Conservation (phyloP, 768 basidiomycete species). For the Boletus speciosus region DNA sequence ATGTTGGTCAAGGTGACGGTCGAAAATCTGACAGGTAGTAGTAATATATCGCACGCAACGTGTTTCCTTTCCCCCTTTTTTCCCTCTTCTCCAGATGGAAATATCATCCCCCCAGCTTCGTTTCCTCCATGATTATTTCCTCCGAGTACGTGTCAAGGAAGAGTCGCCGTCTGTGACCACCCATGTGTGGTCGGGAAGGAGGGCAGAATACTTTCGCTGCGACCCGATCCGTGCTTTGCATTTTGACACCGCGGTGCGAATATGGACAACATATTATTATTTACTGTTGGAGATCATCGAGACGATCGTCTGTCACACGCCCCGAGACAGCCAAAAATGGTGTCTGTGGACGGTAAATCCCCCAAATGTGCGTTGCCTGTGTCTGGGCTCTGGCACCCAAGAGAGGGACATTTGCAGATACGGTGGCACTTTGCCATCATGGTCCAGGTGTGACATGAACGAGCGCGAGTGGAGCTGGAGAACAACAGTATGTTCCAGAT, state of each 20-base stretch:
- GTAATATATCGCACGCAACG: conserved; percentile 16
- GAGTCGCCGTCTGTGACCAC: conserved; percentile 10
- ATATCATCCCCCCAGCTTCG: background rate
- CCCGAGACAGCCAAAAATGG: background rate
- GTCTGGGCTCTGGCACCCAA: background rate
- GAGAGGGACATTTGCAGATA: background rate
- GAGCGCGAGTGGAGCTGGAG: background rate
- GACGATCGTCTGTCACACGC: conserved; percentile 2
- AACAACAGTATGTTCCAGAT: background rate
- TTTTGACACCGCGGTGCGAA: conserved; percentile 2
- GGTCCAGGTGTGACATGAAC: background rate
- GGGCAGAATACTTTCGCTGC: background rate
- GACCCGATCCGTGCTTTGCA: conserved; percentile 10
- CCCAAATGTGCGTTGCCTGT: conserved; percentile 5
- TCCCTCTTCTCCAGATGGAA: background rate
- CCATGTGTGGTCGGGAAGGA: background rate
- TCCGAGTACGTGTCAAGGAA: conserved; percentile 12
- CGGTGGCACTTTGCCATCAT: background rate
- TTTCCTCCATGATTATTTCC: conserved; percentile 4
- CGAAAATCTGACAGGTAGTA: conserved; percentile 17
- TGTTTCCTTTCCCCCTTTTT: background rate
- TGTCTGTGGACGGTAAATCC: conserved; percentile 9
- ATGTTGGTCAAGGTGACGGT: conserved; percentile 7
- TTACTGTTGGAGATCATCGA: conserved; percentile 10
- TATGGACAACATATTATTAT: conserved; percentile 1